Base-by-base conservation (phyloP, 345 rosid genomes). In the Tarenaya hassleriana region DNA sequence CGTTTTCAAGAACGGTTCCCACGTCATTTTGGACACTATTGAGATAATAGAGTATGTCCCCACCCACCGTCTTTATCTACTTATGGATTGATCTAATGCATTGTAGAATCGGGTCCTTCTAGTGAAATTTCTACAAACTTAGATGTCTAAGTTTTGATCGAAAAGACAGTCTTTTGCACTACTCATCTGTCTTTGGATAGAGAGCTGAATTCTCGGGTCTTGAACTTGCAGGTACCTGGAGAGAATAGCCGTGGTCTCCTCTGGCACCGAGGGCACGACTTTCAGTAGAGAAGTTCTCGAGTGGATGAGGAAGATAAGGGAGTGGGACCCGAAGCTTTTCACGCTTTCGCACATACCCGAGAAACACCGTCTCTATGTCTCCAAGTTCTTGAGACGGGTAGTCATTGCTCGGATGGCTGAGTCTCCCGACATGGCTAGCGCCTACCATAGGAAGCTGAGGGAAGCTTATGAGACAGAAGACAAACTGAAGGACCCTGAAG, bases 401-500 rank as follows among this genome's bases (percentile, higher is more conserved):
- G 55, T 81, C 69, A 86, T 86, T 56, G 83, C 95, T 13, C 64
- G 88, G 44, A 86, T 86, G 91, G 84, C 88, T 0, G 95, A 87
- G 52, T 84, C 83, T 12, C 92, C 95, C 2, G 83, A 82, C 54
- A 82, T 87, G 11, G 96, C 96, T 4, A 82, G 79, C 48, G 81
- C 92, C 5, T 91, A 91, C 81, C 96, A 91, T 66, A 4, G 48
- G 7, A 82, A 82, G 75, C 86, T 82, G 48, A 84, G 70, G 64
- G 96, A 82, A 16, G 85, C 84, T 21, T 68, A 84, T 0, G 80
- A 62, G 17, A 87, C 75, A 0, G 95, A 87, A 37, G 95, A 84
- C 67, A 82, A 78, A 70, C 52, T 87, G 58, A 81, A 71, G 66
- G 66, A 72, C 50, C 69, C 72, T 4, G 78, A 64, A 16, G 77